Base-by-base conservation (phyloP, 371 early-diverging fungal genomes). In the Mortierella sp. region DNA sequence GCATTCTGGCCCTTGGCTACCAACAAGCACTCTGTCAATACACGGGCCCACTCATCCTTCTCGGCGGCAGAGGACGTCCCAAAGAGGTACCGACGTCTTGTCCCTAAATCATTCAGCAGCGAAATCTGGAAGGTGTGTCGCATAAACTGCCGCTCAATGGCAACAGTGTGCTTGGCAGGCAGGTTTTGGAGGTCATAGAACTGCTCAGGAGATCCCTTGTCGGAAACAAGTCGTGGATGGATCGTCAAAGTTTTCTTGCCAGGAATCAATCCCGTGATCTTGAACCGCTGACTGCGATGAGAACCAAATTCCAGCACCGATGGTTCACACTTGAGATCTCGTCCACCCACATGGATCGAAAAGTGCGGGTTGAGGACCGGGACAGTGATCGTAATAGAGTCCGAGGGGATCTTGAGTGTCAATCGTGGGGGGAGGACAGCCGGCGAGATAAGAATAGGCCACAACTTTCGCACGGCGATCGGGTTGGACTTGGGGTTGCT, bases 111-210 rank as follows among this genome's bases (percentile, higher is more conserved):
- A n/a, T 88, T 88, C n/a, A 87, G 57, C 6, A 93, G 89, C 0
- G 91, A 91, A 65, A 94, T 86, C 77, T 94, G 94, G 81, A 95
- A 94, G 0, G 92, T 93, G 70, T 93, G 92, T 28, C 92, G 87
- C 93, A 95, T 92, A 78, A 94, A 95, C 24, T 93, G 91, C 8
- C 94, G 90, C 77, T 94, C 95, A 11, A 94, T 91, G 0, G 93
- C 91, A 28, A 95, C 90, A 44, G 89, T 91, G 70, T 93, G 92
- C 26, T 93, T 93, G 11, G 89, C 84, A 0, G 93, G 91, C 55
- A 93, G 73, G 4, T 89, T 86, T 14, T 91, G 91, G 28, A 92
- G 88, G 45, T 92, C 91, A 73, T 92, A 92, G 58, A 88, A 89
- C 47, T 90, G 90, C 26, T 93, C 92, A 38, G 90, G 89, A 0